Percentiles rank a stretch among this genome's conserved stretches.
These are phyloP conservation scores for Eucalyptus tenuipes DNA, from an alignment of 345 rosid species.

Conservation along the genomic window DNA sequence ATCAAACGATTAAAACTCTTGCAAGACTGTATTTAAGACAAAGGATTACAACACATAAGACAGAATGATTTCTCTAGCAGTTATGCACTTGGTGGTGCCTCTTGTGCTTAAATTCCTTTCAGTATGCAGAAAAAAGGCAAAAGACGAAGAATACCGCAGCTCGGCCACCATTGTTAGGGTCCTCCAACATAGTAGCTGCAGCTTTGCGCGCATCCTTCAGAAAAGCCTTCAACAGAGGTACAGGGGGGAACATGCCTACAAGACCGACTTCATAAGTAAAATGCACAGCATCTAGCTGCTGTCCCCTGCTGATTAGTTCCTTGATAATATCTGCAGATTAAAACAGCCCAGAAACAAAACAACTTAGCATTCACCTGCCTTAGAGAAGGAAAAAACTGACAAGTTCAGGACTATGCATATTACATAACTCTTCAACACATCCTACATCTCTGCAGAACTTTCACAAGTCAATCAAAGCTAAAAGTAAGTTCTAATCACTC, in stretches of 20 bases:
- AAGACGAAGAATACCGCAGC: slow-evolving; percentile 48
- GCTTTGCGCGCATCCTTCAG: slow-evolving; percentile 89
- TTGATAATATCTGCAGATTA: slow-evolving; percentile 59
- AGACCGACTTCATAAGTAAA: slow-evolving; percentile 92
- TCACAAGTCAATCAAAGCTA: background rate
- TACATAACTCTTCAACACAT: background rate
- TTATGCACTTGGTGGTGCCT: background rate
- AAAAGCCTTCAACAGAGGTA: slow-evolving; percentile 77
- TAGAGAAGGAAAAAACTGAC: background rate
- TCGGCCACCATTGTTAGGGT: slow-evolving; percentile 73
- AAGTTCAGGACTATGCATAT: background rate
- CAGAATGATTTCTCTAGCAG: background rate
- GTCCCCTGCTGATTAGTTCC: slow-evolving; percentile 83
- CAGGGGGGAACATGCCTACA: slow-evolving; percentile 75
- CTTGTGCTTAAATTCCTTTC: background rate
- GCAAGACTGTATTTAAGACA: background rate
- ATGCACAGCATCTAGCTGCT: slow-evolving; percentile 98
- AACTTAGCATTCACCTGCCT: background rate
- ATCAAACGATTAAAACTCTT: background rate
- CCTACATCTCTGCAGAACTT: background rate
- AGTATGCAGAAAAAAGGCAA: background rate
- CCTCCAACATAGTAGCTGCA: slow-evolving; percentile 70
- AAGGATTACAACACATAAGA: background rate
- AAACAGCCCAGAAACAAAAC: background rate
- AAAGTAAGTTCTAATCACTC: background rate